Evolutionary conservation across 2,329 filamentous ascomycete species (phyloP).

Genomic region (Colletotrichum filicis): DNA sequence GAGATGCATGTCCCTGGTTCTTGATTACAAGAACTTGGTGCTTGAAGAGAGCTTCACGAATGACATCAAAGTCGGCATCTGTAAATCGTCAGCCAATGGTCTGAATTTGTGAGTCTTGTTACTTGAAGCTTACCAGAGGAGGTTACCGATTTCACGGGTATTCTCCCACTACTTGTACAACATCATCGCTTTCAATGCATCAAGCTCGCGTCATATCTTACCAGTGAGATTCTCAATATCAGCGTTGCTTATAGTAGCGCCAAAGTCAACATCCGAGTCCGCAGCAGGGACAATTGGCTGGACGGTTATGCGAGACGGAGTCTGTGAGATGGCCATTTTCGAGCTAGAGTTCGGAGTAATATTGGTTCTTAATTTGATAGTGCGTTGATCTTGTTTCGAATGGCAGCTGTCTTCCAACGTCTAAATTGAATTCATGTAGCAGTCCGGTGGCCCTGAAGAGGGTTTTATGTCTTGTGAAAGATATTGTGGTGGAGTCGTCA

Average conservation of each 20-base stretch:
- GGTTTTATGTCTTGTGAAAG: neutral
- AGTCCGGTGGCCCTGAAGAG: neutral
- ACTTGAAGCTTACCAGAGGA: constrained; percentile 58
- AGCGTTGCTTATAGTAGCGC: constrained; percentile 66
- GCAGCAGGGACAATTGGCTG: constrained; percentile 49
- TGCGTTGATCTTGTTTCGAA: neutral
- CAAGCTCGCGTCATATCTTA: constrained; percentile 49
- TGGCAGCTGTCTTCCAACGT: neutral
- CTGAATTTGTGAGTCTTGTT: neutral
- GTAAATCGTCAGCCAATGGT: constrained; percentile 34
- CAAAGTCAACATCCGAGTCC: constrained; percentile 64
- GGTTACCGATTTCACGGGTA: constrained; percentile 71
- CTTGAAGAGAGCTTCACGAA: constrained; percentile 74
- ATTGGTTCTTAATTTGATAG: neutral
- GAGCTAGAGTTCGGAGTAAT: neutral
- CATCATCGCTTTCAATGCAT: constrained; percentile 28
- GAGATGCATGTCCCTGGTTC: constrained; percentile 70
- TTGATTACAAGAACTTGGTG: constrained; percentile 79
- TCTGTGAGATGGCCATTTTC: constrained; percentile 4
- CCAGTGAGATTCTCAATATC: constrained; percentile 72
- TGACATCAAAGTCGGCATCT: constrained; percentile 73
- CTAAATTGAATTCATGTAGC: accelerated
- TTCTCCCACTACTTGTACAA: constrained; percentile 52
- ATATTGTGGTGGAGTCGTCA: constrained; percentile 1
- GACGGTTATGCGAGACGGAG: constrained; percentile 39